Evolutionary conservation across 306 rosid species (phyloP).

Genomic region (Potentilla sterilis): DNA sequence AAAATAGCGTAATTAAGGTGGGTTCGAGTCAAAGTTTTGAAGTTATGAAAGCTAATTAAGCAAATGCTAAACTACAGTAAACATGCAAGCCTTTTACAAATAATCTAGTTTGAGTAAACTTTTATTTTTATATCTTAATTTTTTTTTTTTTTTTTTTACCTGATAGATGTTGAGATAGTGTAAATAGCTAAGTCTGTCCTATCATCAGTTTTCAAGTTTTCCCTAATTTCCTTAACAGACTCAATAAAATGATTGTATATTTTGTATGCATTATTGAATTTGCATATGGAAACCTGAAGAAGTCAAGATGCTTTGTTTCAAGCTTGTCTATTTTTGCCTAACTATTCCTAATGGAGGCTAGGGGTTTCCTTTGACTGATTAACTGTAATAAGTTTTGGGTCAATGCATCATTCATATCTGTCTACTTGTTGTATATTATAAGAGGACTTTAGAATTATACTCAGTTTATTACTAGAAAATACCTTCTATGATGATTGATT

Average conservation of each 20-base stretch:
- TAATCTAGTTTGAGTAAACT: background rate
- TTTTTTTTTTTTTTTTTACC: background rate
- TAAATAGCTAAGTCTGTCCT: background rate
- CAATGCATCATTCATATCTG: background rate
- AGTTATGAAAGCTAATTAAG: too few species aligned
- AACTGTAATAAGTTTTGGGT: background rate
- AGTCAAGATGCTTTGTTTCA: background rate
- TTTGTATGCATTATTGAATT: background rate
- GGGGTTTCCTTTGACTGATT: background rate
- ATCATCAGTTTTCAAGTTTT: background rate
- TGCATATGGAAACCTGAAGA: background rate
- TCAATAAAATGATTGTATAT: background rate
- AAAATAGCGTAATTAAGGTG: background rate
- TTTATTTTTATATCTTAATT: background rate
- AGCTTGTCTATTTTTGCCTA: background rate
- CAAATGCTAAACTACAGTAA: background rate
- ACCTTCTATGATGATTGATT: background rate
- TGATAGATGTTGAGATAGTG: background rate
- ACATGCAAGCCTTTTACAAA: background rate
- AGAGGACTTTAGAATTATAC: background rate
- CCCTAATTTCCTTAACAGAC: background rate
- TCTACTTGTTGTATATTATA: background rate
- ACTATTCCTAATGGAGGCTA: conserved; percentile 3
- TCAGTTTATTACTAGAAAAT: background rate
- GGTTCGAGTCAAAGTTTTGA: background rate